Evolutionary conservation across 2,329 filamentous ascomycete species (phyloP).

Genomic region (Aspergillus sp.): DNA sequence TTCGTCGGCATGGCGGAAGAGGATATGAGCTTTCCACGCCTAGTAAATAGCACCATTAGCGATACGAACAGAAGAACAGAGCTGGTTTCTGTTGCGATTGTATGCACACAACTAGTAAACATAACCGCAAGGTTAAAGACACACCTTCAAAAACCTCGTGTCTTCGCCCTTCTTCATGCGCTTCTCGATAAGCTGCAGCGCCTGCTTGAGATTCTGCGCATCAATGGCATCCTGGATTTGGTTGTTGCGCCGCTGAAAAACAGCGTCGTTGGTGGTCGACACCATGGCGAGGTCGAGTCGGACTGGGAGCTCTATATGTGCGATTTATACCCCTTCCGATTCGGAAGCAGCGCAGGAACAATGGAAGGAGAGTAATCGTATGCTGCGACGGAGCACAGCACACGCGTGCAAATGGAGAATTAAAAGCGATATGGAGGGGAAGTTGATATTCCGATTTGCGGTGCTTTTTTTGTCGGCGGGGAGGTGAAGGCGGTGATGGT

Average conservation of each 20-base stretch:
- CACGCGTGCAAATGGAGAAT: constrained; percentile 14
- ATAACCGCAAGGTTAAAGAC: background rate
- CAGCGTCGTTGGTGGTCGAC: constrained; percentile 28
- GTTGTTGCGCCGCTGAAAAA: constrained; percentile 41
- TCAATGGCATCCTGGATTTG: constrained; percentile 46
- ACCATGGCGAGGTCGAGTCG: background rate
- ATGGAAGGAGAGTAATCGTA: constrained; percentile 4
- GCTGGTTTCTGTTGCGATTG: too few species aligned
- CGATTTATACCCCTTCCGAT: background rate
- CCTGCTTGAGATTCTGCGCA: constrained; percentile 43
- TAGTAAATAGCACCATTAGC: constrained; percentile 9
- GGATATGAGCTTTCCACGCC: constrained; percentile 40
- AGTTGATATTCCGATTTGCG: background rate
- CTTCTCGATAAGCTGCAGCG: constrained; percentile 44
- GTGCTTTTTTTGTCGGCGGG: background rate
- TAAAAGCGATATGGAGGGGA: constrained; percentile 4
- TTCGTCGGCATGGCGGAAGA: constrained; percentile 36
- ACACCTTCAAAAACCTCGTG: constrained; percentile 34
- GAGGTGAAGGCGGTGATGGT: constrained; percentile 15
- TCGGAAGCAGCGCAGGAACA: background rate
- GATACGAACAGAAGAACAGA: background rate
- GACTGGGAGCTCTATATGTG: background rate
- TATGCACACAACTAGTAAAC: background rate
- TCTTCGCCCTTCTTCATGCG: constrained; percentile 51
- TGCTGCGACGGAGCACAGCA: constrained; percentile 21